Evolutionary conservation across 2,329 filamentous ascomycete genomes (phyloP).

Genomic region (Lachnellula cervina): DNA sequence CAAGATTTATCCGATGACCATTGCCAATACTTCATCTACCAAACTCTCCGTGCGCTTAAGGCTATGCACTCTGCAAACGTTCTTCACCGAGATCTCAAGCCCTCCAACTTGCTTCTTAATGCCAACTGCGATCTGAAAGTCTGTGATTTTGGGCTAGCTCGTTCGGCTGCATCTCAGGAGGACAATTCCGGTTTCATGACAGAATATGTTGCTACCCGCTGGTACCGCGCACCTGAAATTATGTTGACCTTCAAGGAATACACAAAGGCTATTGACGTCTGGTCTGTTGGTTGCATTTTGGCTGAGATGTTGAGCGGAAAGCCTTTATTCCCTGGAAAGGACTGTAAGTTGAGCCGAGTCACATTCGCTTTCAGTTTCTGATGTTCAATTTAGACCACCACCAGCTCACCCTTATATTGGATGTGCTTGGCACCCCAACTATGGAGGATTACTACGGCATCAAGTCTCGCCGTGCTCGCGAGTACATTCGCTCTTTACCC

Average conservation of each 20-base stretch:
- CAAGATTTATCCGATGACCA: conserved; percentile 98
- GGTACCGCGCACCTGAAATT: conserved; percentile 98
- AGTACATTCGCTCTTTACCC: conserved; percentile 95
- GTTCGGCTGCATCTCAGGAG: conserved; percentile 92
- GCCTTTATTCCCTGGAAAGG: conserved; percentile 95
- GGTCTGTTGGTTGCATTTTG: conserved; percentile 97
- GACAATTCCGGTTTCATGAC: conserved; percentile 99
- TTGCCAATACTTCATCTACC: conserved; percentile 99
- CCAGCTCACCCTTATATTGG: conserved; percentile 92
- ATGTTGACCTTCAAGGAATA: conserved; percentile 99
- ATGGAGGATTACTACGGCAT: conserved; percentile 99
- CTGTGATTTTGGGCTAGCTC: conserved; percentile 94
- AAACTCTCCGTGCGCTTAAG: conserved; percentile 94
- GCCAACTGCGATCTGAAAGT: conserved; percentile 99
- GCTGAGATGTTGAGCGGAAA: conserved; percentile 99
- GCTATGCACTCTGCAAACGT: conserved; percentile 99
- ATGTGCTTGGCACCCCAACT: conserved; percentile 94
- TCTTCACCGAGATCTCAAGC: conserved; percentile 93
- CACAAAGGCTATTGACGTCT: conserved; percentile 98
- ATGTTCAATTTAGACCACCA: conserved; percentile 68
- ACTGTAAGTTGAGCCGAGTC: conserved; percentile 61
- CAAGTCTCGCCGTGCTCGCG: conserved; percentile 92
- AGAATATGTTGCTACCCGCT: conserved; percentile 98
- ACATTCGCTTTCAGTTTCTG: background rate
- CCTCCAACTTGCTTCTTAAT: conserved; percentile 92